Percentiles rank a stretch among this genome's conserved stretches.
These are phyloP conservation scores for Pseudognaphalium luteoalbum DNA, from an alignment of 129 eudicot species.

Conservation along the genomic window DNA sequence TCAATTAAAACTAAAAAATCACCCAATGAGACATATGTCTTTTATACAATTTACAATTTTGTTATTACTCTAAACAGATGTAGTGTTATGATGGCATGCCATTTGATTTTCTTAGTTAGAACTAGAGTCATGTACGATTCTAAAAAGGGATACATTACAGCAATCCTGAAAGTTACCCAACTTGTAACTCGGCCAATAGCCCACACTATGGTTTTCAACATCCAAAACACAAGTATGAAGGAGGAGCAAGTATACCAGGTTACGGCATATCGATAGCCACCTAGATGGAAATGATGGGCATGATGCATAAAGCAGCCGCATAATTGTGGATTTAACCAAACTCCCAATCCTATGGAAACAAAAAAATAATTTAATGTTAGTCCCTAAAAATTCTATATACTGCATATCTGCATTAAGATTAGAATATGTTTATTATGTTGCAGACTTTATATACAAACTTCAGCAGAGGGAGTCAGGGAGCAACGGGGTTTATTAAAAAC, in stretches of 20 bases:
- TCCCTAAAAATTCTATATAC: not conserved
- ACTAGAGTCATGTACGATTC: not conserved
- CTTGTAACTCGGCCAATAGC: not conserved
- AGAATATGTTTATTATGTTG: not conserved
- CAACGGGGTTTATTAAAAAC: conserved; percentile 13
- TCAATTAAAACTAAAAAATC: not conserved
- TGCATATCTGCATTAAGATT: conserved; percentile 18
- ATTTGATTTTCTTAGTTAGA: not conserved
- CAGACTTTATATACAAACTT: conserved; percentile 6
- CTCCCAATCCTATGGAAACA: conserved; percentile 63
- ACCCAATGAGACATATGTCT: not conserved
- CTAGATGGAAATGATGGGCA: conserved; percentile 86
- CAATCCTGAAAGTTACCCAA: not conserved
- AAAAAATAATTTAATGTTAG: conserved; percentile 15
- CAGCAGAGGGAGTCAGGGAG: conserved; percentile 3
- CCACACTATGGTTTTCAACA: conserved; percentile 10
- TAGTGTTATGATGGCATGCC: not conserved
- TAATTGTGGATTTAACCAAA: conserved; percentile 76
- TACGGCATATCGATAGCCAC: conserved; percentile 89
- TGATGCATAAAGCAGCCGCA: conserved; percentile 87
- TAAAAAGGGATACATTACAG: not conserved
- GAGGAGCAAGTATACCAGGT: conserved; percentile 53
- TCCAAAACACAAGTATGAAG: conserved; percentile 19
- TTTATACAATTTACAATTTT: not conserved
- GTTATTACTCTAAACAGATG: not conserved